Base-by-base conservation (phyloP, 139 green algal genomes). In the Medakamo hakoo region DNA sequence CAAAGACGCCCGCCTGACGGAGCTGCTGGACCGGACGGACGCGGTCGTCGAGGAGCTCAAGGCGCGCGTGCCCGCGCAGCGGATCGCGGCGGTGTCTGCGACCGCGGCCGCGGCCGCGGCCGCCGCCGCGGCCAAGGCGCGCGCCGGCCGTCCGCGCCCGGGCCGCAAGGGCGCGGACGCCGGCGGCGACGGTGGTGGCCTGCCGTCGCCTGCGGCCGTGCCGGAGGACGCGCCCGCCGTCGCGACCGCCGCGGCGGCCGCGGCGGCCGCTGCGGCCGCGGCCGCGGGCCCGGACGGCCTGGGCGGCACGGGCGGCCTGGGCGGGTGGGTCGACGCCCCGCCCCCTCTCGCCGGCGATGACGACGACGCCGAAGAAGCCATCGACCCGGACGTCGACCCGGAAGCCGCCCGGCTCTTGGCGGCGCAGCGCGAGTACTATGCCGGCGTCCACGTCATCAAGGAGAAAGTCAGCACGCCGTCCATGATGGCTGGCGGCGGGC, bases 11-110 rank as follows among this genome's bases (percentile, higher is more conserved):
- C 62, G 73, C 24, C 31, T 79, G 55, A 67, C 56, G 30, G 68
- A 60, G 18, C 66, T 79, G 49, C 73, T 79, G 28, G 59, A 64
- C 23, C 68, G 66, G 29, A 79, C 73, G 23, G 73, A 75, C 63
- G 65, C 24, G 58, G 72, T 79, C 65, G 63, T 79, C 30, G 32
- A 58, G 28, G 60, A 76, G 25, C 73, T 79, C 30, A 32, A 26
- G 4, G 55, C 55, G 14, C n/a, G 23, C 55, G 55, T 59, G 14
- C 40, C 40, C 40, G 40, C 40, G 9, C 40, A 52, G 40, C 40
- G 40, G 9, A 16, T 16, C 9, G 40, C 9, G 16, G 40, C 40
- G 40, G 40, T 21, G 40, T 9, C 40, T 9, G 40, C 16, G 40
- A 52, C 9, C 40, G 40, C 40, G 40, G 40, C 40, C 9, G 40